Evolutionary conservation across 2,329 filamentous ascomycete species (phyloP).

Genomic region (Biscogniauxia mediterranea): DNA sequence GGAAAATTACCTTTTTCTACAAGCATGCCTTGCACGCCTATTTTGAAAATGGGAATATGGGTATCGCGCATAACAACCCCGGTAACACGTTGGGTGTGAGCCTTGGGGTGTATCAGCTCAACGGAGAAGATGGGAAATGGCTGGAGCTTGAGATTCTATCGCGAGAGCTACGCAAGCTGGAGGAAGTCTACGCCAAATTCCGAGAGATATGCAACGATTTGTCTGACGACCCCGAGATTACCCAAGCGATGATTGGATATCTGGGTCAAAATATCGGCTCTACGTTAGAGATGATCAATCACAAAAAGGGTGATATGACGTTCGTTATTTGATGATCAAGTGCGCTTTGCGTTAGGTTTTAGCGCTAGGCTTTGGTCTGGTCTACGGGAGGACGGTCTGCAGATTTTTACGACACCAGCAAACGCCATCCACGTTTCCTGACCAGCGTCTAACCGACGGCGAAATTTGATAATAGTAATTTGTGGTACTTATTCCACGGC

Average conservation of each 20-base stretch:
- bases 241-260: conserved; percentile 45
- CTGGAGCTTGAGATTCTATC: conserved; percentile 47
- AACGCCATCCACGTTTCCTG: not conserved
- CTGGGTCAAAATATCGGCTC: conserved; percentile 43
- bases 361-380: not conserved
- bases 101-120: conserved; percentile 44
- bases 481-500: not conserved
- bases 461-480: not conserved
- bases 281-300: conserved; percentile 41
- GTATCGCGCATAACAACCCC: conserved; percentile 12
- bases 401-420: not conserved
- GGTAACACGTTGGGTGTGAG: conserved; percentile 36
- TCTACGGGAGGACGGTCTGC: not conserved
- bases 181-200: conserved; percentile 45
- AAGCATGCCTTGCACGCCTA: conserved; percentile 40
- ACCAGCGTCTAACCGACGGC: not conserved
- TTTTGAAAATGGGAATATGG: conserved; percentile 34
- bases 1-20: conserved; percentile 48
- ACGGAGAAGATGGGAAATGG: conserved; percentile 46
- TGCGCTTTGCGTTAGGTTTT: not conserved
- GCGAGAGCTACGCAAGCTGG: conserved; percentile 47
- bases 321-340: conserved; percentile 18
- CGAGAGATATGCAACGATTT: conserved; percentile 41
- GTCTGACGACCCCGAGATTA: conserved; percentile 42
- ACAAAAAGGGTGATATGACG: conserved; percentile 35